Evolutionary conservation across 2,329 filamentous ascomycete species (phyloP).

Genomic region (Ophiostoma sp.): DNA sequence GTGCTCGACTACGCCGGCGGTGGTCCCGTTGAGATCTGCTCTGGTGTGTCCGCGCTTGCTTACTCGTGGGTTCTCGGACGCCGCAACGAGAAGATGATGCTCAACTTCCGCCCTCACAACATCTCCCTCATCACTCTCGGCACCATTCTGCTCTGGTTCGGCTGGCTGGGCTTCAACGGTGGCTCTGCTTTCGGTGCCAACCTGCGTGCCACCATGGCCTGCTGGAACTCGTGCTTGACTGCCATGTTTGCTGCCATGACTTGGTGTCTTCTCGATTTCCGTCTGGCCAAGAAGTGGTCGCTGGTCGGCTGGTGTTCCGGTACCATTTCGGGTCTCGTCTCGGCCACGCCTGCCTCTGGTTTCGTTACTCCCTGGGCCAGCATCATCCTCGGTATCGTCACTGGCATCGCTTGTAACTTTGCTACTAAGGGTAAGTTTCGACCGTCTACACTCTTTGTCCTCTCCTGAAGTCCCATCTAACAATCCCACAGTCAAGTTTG

Average conservation of each 20-base stretch:
- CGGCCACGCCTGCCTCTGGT: slow-evolving; percentile 68
- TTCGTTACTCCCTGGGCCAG: slow-evolving; percentile 68
- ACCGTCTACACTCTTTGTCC: not conserved
- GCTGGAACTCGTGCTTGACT: slow-evolving; percentile 95
- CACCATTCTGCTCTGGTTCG: slow-evolving; percentile 95
- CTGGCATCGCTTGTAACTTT: slow-evolving; percentile 69
- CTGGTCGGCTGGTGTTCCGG: slow-evolving; percentile 74
- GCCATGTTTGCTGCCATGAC: slow-evolving; percentile 89
- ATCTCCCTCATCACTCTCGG: slow-evolving; percentile 95
- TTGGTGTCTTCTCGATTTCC: slow-evolving; percentile 95
- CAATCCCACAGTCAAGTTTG: slow-evolving; percentile 49
- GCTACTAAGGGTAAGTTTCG: slow-evolving; percentile 53
- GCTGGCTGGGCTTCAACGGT: slow-evolving; percentile 98
- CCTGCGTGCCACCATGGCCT: slow-evolving; percentile 90
- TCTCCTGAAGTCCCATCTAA: slow-evolving; percentile 14
- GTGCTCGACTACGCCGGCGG: slow-evolving; percentile 96
- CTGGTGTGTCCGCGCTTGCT: slow-evolving; percentile 87
- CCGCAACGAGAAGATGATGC: slow-evolving; percentile 98
- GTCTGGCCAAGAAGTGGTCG: slow-evolving; percentile 90
- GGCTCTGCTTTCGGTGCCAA: slow-evolving; percentile 93
- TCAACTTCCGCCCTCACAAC: slow-evolving; percentile 99
- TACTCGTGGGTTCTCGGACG: slow-evolving; percentile 95
- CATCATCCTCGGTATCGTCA: slow-evolving; percentile 64
- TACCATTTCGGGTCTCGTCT: slow-evolving; percentile 69
- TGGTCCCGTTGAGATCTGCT: slow-evolving; percentile 95